Base-by-base conservation (phyloP, 441 rosid genomes). In the Geranium incanum region DNA sequence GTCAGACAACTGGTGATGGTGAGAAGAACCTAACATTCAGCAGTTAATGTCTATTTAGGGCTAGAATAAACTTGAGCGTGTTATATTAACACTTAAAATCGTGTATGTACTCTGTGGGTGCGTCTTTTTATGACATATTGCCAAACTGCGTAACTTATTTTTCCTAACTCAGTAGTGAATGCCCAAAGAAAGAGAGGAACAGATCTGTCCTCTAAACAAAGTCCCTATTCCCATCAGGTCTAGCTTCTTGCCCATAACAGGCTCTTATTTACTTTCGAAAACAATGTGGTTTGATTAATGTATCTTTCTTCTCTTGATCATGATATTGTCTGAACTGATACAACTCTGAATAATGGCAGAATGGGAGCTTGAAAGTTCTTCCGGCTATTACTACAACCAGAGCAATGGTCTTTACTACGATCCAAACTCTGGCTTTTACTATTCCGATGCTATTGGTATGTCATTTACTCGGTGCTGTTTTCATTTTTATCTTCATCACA, bases 401-500 rank as follows among this genome's bases (percentile, higher is more conserved):
- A 79, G 71, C 66, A 86, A 79, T 66, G 91, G 95, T 18, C 80
- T 94, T 19, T 83, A 78, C 77, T 86, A 85, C 60, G 97, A 94
- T 77, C 83, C 95, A 52, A 86, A 91, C 68, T 94, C 97, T 1
- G 93, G 95, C 72, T 94, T 94, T 78, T 91, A 91, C 81, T 90
- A 86, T 76, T 82, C 90, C 63, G 98, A 91, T 75, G 70, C 87
- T 18, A 84, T 94, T 83, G 98, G 96, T 88, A 87, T 36, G 76
- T 23, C 50, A 9, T 43, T 38, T 71, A 62, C 50, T 73, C 39
- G 11, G 19, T 38, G 7, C 57, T 41, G 2, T 71, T 74, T 33
- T 50, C 66, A 16, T 69, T 50, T 36, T 28, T 57, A n/a, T 36
- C 7, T 59, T 6, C 21, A 6, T 19, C 23, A 4, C 48, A 63